phyloP scores from a whole-genome alignment of 2,329 filamentous ascomycete genomes.

The Periconia macrospinosa region DNA sequence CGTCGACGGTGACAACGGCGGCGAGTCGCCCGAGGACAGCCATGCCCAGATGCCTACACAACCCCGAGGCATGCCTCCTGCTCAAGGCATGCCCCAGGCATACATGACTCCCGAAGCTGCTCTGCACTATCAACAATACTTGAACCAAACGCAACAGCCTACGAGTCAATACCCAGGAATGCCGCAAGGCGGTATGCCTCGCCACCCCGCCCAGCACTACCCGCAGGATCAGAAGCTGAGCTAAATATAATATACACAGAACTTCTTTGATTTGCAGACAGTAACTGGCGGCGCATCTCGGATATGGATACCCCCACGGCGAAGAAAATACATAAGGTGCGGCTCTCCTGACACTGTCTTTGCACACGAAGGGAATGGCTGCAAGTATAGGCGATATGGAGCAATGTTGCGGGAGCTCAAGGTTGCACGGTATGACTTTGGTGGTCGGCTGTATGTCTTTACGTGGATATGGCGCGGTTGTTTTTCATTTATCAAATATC shows the following conservation, averaged over 20 bases:
- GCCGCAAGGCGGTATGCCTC: conserved; percentile 75
- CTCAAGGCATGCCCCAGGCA: conserved; percentile 65
- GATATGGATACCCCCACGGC: conserved; percentile 45
- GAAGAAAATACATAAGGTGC: conserved; percentile 40
- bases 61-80: conserved; percentile 64
- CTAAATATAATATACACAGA: conserved; percentile 31
- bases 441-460: conserved; percentile 38
- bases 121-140: conserved; percentile 83
- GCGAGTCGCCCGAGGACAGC: conserved; percentile 91
- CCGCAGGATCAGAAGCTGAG: conserved; percentile 60
- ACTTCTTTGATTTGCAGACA: conserved; percentile 29
- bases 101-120: conserved; percentile 69
- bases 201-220: conserved; percentile 64
- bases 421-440: conserved; percentile 23
- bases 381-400: conserved; percentile 32
- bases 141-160: conserved; percentile 61
- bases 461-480: conserved; percentile 40
- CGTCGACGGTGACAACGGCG: conserved; percentile 55
- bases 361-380: conserved; percentile 15
- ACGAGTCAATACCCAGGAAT: conserved; percentile 73
- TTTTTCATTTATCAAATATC: conserved; percentile 23
- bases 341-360: conserved; percentile 25
- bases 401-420: conserved; percentile 30
- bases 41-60: conserved; percentile 77
- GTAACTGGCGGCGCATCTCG: conserved; percentile 35